Evolutionary conservation across 306 rosid species (phyloP).

Genomic region (Carpinus viminea): DNA sequence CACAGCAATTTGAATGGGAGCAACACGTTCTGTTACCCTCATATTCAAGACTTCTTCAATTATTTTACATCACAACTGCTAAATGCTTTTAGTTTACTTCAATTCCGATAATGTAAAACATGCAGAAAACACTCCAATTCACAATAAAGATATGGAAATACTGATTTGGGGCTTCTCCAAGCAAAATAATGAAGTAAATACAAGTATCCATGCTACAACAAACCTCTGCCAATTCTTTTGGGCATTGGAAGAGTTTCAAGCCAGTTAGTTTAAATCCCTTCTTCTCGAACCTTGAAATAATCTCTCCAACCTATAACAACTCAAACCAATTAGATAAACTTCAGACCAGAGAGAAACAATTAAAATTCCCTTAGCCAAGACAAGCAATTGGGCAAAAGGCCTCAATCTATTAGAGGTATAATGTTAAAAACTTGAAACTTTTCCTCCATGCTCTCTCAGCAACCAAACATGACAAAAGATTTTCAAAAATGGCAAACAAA

Average conservation of each 20-base stretch:
- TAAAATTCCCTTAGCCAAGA: background rate
- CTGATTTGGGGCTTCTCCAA: background rate
- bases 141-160: background rate
- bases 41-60: background rate
- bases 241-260: slow-evolving; percentile 89
- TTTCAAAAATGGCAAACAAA: slow-evolving; percentile 16
- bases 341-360: background rate
- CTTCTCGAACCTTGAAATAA: slow-evolving; percentile 90
- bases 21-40: background rate
- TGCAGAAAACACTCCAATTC: background rate
- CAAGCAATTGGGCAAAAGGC: background rate
- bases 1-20: background rate
- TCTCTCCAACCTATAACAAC: slow-evolving; percentile 84
- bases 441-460: background rate
- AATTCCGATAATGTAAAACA: background rate
- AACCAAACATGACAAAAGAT: slow-evolving; percentile 1
- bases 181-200: slow-evolving; percentile 21
- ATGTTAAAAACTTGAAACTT: background rate
- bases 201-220: slow-evolving; percentile 10
- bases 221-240: slow-evolving; percentile 93
- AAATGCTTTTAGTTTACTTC: background rate
- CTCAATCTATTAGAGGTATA: background rate
- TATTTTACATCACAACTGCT: background rate
- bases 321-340: slow-evolving; percentile 18
- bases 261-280: slow-evolving; percentile 94